phyloP scores from a whole-genome alignment of 2,329 filamentous ascomycete species.

The Coniella vitis region DNA sequence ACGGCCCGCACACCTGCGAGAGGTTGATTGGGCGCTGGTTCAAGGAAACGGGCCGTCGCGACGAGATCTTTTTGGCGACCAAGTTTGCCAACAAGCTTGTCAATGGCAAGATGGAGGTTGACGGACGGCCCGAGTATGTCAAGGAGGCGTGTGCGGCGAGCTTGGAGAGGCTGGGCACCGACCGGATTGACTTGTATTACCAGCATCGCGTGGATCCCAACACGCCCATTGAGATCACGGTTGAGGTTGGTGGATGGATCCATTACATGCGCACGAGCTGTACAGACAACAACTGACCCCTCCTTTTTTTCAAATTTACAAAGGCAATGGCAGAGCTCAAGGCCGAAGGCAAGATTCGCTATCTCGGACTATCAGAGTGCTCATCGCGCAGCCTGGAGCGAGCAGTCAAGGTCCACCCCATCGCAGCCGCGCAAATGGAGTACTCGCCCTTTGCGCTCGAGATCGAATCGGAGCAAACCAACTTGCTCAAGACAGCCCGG shows the following conservation, averaged over 20 bases:
- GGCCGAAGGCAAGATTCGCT: conserved; percentile 43
- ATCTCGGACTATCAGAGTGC: conserved; percentile 43
- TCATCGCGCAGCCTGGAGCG: conserved; percentile 39
- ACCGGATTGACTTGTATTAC: conserved; percentile 47
- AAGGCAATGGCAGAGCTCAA: conserved; percentile 40
- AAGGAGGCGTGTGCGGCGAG: conserved; percentile 25
- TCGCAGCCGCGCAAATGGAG: conserved; percentile 45
- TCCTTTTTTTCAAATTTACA: not conserved
- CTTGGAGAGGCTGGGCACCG: conserved; percentile 39
- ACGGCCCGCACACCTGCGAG: conserved; percentile 25
- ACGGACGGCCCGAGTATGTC: conserved; percentile 22
- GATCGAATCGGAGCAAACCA: conserved; percentile 46
- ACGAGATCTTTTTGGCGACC: conserved; percentile 41
- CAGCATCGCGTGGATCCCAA: conserved; percentile 40
- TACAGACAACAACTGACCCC: not conserved
- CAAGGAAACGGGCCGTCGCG: conserved; percentile 30
- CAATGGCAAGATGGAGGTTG: conserved; percentile 14
- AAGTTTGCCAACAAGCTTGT: conserved; percentile 26
- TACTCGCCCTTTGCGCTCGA: conserved; percentile 47
- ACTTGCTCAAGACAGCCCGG: conserved; percentile 41
- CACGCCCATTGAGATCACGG: conserved; percentile 40
- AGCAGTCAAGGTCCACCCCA: conserved; percentile 39
- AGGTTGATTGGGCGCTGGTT: conserved; percentile 39
- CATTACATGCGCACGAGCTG: not conserved
- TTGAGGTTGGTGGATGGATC: conserved; percentile 25